Evolutionary conservation across 2,329 filamentous ascomycete species (phyloP), one percentile per base, ranked within the genome.

Genomic region (Thyridium curvatum): DNA sequence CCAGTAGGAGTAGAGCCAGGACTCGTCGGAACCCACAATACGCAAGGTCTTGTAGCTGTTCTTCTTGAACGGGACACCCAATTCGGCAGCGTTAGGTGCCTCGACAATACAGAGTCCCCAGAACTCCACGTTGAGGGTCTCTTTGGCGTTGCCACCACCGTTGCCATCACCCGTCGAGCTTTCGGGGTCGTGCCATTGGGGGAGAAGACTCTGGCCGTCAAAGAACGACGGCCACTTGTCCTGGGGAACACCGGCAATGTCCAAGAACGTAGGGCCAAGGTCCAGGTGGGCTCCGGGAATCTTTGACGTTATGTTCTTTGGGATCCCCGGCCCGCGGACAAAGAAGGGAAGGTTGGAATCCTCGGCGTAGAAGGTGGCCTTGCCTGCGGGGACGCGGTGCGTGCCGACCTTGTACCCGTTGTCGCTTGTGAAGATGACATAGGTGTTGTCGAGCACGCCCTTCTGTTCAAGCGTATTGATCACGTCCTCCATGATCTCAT

Each of bases 401-500:
- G 48, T 45, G 2, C 55, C 52, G 13, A 56, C 32, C 30, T 56
- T 52, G 37, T 49, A 58, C 1, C 54, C 54, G 16, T 56, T 50
- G n/a, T 59, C 55, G 8, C 48, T 46, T 1, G 53, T 46, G 42
- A 45, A 53, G 31, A 55, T 50, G 28, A 52, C 45, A 31, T 53
- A 54, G 2, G 52, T 58, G 29, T 59, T 54, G 5, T 56, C 43
- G 12, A 55, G 30, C 2, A 40, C 26, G 2, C 45, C 45, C 18
- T 48, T 52, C 10, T 47, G 46, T 12, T 56, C 50, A 1, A 61
- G 46, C 38, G 42, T 46, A 3, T 42, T 30, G 1, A 62, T 36
- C 2, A 60, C 50, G 35, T 60, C 56, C 21, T 53, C 48, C 3
- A 61, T 45, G 4, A 61, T 56, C 15, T 61, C 58, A 31, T 62